Evolutionary conservation across 2,329 filamentous ascomycete species (phyloP), one percentile per base, ranked within the genome.

Genomic region (Fusarium fracticaudum): DNA sequence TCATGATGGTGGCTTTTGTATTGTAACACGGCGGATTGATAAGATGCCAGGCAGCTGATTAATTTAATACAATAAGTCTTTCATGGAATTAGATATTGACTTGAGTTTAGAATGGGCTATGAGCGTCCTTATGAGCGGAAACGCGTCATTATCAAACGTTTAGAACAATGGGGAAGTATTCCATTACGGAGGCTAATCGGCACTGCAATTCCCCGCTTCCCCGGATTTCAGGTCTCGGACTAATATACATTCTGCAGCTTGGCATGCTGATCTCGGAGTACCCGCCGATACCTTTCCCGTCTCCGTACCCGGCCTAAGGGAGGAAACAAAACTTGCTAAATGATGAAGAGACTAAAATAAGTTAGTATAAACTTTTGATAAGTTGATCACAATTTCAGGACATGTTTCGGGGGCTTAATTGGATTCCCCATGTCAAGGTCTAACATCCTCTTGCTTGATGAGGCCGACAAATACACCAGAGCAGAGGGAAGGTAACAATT

Each of bases 61-160:
- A 7, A 14, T 2, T 6, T 33, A 15, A 35, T 3, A 8, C 33
- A 35, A 15, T 0, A 35, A 35, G 33, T 3, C 1, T 35, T 15
- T 0, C 0, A 35, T 35, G 3, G 0, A 0, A 15, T 35, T 35
- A 35, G 8, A 41, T 0, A 20, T 1, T 12, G 3, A 22, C 18
- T 40, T 4, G 0, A 40, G 6, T 20, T 44, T 5, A 5, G 43
- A 12, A 2, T 24, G 24, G 15, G n/a, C 43, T 12, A 44, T 18
- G 10, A 1, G n/a, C 3, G 11, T 20, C 10, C 12, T 45, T 47
- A 47, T 47, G 8, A 20, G 8, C 4, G 8, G 11, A 0, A 47
- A 20, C 5, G 2, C 18, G 4, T 9, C 8, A 26, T 20, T 7
- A 12, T 8, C 12, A 29, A 6, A 26, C 1, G 9, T 4, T 9